These are phyloP conservation scores for Phialophora verrucosa DNA, from an alignment of 2,329 filamentous ascomycete species.

Conservation along the genomic window DNA sequence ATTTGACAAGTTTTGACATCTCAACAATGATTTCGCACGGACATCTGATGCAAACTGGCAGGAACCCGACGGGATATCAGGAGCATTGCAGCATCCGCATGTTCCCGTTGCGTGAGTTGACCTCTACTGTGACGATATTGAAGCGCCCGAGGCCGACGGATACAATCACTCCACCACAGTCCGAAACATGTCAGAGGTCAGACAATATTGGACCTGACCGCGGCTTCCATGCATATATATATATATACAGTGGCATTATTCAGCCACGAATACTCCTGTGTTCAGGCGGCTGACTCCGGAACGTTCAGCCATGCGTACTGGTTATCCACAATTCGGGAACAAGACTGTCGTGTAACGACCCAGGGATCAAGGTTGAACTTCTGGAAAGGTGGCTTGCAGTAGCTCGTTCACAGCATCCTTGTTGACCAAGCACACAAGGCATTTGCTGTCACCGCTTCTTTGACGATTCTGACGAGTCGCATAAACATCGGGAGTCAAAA, in stretches of 20 bases:
- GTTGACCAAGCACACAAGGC: slow-evolving; percentile 11
- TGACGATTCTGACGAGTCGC: slow-evolving; percentile 14
- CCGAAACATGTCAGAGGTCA: neutral
- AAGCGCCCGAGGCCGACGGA: neutral
- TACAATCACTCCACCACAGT: slow-evolving; percentile 10
- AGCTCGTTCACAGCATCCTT: slow-evolving; percentile 25
- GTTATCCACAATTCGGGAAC: slow-evolving; percentile 3
- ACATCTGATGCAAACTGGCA: neutral
- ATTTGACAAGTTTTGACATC: neutral
- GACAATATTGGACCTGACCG: slow-evolving; percentile 1
- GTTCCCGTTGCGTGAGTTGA: neutral
- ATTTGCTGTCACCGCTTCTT: slow-evolving; percentile 33
- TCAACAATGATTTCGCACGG: neutral
- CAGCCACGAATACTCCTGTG: slow-evolving; percentile 3
- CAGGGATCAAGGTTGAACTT: slow-evolving; percentile 23
- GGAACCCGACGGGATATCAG: neutral
- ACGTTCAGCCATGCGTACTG: neutral
- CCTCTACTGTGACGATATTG: neutral
- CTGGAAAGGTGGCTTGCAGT: slow-evolving; percentile 31
- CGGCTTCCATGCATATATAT: slow-evolving; percentile 13
- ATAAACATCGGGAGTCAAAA: slow-evolving; percentile 10
- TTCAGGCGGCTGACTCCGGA: slow-evolving; percentile 14
- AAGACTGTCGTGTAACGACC: slow-evolving; percentile 13
- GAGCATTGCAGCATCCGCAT: neutral
- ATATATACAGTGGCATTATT: slow-evolving; percentile 16